Evolutionary conservation across 768 basidiomycete genomes (phyloP), one percentile per base, ranked within the genome.

Genomic region (Russula sp.): DNA sequence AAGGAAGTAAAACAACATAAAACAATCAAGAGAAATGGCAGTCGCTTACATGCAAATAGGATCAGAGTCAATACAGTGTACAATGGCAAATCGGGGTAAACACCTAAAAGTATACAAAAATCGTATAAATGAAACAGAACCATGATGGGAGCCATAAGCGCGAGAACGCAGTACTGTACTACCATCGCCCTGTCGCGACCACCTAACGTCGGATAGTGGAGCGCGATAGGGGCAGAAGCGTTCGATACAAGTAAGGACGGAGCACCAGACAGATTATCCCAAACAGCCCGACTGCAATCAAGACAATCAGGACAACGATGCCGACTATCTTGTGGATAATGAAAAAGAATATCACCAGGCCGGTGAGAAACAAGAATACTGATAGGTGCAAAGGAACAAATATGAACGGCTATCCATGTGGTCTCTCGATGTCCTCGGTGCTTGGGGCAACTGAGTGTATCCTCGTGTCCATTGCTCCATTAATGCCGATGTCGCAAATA

Each of bases 291-390:
- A 66, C 59, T 30, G 44, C 22, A 14, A 55, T 32, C 3, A 56
- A 24, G n/a, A 55, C 22, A 14, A 51, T 26, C 2, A 56, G 14
- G n/a, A 59, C 16, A 22, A 59, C 42, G 38, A 52, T 24, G n/a
- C 49, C 63, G 24, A 67, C 51, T 7, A 59, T 22, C 2, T 44
- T 24, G 50, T 69, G 53, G 32, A 70, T 69, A 7, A 77, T 73
- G 61, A 70, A 72, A 46, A 82, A 71, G 69, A 83, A 81, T 18
- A 76, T 73, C 36, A 81, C 72, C 22, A 84, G 73, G 46, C 80
- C 79, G 40, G 77, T 75, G 70, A 84, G 76, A 71, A 83, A 83
- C 2, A 83, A 72, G 24, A 81, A 74, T 7, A 83, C 73, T 2
- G 81, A 79, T 7, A 79, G 71, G 64, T 83, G 82, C 3, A 16